These are phyloP conservation scores for Talaromyces verruculosus DNA, from an alignment of 2,329 filamentous ascomycete genomes.

Conservation along the genomic window DNA sequence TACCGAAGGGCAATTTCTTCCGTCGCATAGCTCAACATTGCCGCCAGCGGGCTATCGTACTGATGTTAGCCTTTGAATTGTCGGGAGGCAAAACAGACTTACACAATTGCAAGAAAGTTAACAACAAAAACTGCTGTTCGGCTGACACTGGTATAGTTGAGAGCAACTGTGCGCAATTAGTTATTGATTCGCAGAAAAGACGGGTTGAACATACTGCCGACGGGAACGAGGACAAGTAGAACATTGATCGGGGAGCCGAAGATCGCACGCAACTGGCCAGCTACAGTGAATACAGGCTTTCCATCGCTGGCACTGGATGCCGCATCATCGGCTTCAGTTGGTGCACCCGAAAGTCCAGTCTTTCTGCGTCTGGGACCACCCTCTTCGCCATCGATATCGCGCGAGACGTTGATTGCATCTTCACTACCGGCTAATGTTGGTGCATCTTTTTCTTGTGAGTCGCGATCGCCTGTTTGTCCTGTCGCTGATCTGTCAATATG, in stretches of 20 bases:
- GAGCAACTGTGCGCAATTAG: conserved; percentile 50
- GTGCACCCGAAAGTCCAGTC: conserved; percentile 24
- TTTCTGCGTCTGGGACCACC: conserved; percentile 18
- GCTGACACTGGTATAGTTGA: conserved; percentile 64
- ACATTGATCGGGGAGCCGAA: conserved; percentile 86
- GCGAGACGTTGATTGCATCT: conserved; percentile 27
- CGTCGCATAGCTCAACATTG: conserved; percentile 81
- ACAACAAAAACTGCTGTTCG: conserved; percentile 73
- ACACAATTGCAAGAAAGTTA: conserved; percentile 90
- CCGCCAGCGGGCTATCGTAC: conserved; percentile 64
- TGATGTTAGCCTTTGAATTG: conserved; percentile 1
- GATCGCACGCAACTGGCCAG: conserved; percentile 57
- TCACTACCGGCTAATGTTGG: conserved; percentile 27
- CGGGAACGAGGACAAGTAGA: conserved; percentile 72
- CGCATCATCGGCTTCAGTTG: conserved; percentile 22
- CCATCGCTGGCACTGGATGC: conserved; percentile 24
- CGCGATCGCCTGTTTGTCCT: conserved; percentile 4
- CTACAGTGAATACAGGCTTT: conserved; percentile 39
- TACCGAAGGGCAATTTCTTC: conserved; percentile 72
- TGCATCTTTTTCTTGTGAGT: conserved; percentile 6
- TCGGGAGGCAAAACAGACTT: conserved; percentile 16
- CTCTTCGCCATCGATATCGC: conserved; percentile 22
- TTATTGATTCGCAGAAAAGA: conserved; percentile 19
- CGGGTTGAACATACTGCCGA: conserved; percentile 55
- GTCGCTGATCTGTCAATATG: conserved; percentile 25